These are phyloP conservation scores for Zychaea mexicana DNA, from an alignment of 371 early-diverging fungal genomes.

Conservation along the genomic window DNA sequence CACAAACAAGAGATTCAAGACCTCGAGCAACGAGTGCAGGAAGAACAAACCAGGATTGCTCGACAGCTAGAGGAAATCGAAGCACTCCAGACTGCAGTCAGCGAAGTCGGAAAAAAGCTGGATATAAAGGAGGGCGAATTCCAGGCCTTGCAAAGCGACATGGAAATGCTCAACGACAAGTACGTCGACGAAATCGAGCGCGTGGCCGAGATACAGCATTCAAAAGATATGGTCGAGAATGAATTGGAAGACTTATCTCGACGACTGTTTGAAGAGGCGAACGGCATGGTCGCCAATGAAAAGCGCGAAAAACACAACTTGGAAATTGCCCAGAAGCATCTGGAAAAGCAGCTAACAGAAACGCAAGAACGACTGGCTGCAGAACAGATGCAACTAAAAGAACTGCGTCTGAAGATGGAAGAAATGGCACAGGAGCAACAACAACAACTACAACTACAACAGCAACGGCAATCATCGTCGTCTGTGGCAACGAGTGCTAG, in stretches of 20 bases:
- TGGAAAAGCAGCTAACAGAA: slow-evolving; percentile 68
- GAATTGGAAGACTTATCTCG: slow-evolving; percentile 92
- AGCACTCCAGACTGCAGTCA: slow-evolving; percentile 39
- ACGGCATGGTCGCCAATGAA: slow-evolving; percentile 89
- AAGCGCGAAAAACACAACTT: slow-evolving; percentile 66
- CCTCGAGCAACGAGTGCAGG: slow-evolving; percentile 42
- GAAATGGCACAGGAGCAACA: slow-evolving; percentile 47
- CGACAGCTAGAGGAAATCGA: slow-evolving; percentile 45
- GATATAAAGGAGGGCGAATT: slow-evolving; percentile 51
- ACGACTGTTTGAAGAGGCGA: slow-evolving; percentile 92
- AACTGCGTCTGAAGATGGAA: slow-evolving; percentile 73
- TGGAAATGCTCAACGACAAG: slow-evolving; percentile 65
- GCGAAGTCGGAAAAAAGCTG: slow-evolving; percentile 47
- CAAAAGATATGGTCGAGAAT: slow-evolving; percentile 86
- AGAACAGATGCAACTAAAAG: slow-evolving; percentile 79
- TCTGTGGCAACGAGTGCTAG: not conserved
- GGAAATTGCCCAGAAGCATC: slow-evolving; percentile 58
- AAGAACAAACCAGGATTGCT: slow-evolving; percentile 48
- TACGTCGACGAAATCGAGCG: slow-evolving; percentile 87
- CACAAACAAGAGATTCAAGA: slow-evolving; percentile 47
- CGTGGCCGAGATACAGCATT: slow-evolving; percentile 87
- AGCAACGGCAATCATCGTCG: not conserved
- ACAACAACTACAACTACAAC: not conserved
- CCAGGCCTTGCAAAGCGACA: slow-evolving; percentile 52
- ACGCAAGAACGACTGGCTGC: slow-evolving; percentile 68